Conservation (phyloP, 176 grass and related monocot species). For the Carex scoparia region DNA sequence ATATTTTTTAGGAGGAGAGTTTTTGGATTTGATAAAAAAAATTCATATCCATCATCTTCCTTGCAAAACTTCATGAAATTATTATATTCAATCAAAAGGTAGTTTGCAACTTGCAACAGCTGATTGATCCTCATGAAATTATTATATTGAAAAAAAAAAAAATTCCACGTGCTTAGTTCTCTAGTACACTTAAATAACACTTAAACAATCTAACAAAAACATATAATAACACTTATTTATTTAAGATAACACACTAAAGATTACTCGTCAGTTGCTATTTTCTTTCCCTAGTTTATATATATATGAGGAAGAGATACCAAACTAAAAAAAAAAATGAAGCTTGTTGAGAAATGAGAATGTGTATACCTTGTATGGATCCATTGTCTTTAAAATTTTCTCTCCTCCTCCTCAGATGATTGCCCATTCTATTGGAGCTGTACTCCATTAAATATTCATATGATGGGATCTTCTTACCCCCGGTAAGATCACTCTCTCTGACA, state of each 20-base stretch:
- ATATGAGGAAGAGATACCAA: not conserved
- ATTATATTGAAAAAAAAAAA: not conserved
- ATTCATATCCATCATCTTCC: too few relatives aligned
- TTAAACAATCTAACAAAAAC: not conserved
- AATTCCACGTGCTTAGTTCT: not conserved
- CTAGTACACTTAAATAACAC: not conserved
- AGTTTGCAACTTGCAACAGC: not conserved
- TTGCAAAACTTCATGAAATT: too few relatives aligned
- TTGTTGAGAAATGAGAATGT: not conserved
- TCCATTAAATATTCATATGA: constrained; percentile 22
- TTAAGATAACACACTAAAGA: not conserved
- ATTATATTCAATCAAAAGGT: not conserved
- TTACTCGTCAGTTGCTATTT: too few relatives aligned
- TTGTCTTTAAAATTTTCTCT: not conserved
- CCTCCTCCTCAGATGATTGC: not conserved
- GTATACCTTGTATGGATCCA: constrained; percentile 32
- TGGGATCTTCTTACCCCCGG: constrained; percentile 23
- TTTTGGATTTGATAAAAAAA: not conserved
- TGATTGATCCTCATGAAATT: not conserved
- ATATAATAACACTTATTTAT: not conserved
- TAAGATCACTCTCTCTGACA: constrained; percentile 2
- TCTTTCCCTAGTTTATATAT: too few relatives aligned
- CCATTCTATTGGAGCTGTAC: not conserved
- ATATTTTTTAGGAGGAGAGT: not conserved
- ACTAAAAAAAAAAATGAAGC: not conserved